Base-by-base conservation (phyloP, 192 early-diverging fungal species). In the Phlyctochytrium bullatum region DNA sequence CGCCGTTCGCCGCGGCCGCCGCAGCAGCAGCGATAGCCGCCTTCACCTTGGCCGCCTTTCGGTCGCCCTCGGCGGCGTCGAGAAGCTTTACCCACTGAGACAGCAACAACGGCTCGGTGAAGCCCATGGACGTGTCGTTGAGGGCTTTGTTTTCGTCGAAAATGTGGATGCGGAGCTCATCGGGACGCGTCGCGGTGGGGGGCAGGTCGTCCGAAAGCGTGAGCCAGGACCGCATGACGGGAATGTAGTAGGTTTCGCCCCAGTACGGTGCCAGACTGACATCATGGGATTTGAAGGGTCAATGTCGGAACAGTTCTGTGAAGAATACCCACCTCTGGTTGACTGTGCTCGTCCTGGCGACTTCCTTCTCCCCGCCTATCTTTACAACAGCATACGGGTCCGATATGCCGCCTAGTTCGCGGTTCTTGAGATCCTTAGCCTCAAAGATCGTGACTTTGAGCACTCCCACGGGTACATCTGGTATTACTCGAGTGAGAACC, bases 351-450 rank as follows among this genome's bases (percentile, higher is more conserved):
- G 94, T 93, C 6, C 81, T 66, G 17, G 71, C 85, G 1, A 90
- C 83, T 59, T 83, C 82, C n/a, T n/a, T n/a, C 14, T 87, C 86
- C 57, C 89, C 89, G 59, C 87, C 90, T 61, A 95, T 76, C 10
- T 80, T 84, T 54, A 98, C 76, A 10, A 73, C 76, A 54, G 90
- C 80, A 68, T 93, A 96, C 30, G 97, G 97, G 73, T 99, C 97
- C 23, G 90, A 86, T 62, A 85, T 89, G 67, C 94, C 93, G 59
- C 94, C 86, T n/a, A 91, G 78, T 73, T 97, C 97, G 31, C 80
- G 75, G 75, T 97, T 97, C 74, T 88, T 90, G 61, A 99, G 76
- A 3, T 83, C 84, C 52, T 87, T 88, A 24, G 91, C 97, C 35
- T 88, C 85, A 64, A 89, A 85, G 36, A 99, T 75, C 30, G 82